Conservation (phyloP, 2,329 filamentous ascomycete species). For the Colletotrichum sp. region DNA sequence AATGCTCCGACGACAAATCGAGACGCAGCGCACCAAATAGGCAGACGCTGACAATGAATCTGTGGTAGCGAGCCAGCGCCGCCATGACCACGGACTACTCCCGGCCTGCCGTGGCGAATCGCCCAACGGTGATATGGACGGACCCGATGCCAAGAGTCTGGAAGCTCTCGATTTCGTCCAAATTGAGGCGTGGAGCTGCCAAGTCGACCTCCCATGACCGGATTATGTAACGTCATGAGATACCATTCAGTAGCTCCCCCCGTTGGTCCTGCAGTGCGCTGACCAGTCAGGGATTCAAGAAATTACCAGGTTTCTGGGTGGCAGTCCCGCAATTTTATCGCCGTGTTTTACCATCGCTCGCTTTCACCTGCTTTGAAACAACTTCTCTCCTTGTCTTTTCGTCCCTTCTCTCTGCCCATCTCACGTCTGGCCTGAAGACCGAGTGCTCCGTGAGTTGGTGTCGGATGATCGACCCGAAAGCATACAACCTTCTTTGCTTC, state of each 20-base stretch:
- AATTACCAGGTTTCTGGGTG: neutral
- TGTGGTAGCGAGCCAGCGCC: neutral
- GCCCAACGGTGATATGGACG: neutral
- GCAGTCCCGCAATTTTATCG: neutral
- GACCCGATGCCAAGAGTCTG: neutral
- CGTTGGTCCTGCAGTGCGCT: neutral
- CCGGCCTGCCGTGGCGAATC: neutral
- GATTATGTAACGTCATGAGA: neutral
- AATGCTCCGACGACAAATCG: neutral
- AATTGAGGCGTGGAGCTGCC: neutral
- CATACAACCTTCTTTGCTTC: neutral
- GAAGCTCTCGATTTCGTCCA: neutral
- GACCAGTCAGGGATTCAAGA: neutral
- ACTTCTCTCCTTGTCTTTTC: neutral
- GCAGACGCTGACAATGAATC: neutral
- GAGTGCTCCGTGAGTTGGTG: neutral
- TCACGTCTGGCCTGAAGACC: neutral
- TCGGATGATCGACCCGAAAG: constrained; percentile 13
- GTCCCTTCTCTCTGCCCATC: neutral
- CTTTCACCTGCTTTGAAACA: neutral
- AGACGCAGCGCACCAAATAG: neutral
- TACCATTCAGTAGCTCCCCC: neutral
- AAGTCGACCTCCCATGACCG: neutral
- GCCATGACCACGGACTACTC: neutral
- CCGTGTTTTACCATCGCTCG: constrained; percentile 6